Evolutionary conservation across 2,329 filamentous ascomycete species (phyloP), one percentile per base, ranked within the genome.

Genomic region (Fusarium lateritium): DNA sequence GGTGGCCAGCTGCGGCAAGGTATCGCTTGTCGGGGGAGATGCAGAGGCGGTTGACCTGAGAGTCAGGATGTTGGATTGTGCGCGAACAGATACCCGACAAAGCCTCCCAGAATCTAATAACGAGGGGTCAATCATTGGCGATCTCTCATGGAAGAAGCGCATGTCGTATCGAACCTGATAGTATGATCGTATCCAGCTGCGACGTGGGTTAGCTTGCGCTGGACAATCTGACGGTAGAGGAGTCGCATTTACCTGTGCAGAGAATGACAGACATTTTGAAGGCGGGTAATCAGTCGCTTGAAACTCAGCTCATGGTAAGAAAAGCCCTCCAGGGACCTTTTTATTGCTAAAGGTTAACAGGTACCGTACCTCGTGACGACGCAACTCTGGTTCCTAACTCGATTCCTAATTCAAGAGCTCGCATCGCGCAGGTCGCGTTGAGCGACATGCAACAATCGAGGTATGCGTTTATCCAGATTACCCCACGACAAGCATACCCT

Each of bases 21-120:
- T 92, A 98, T 67, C 95, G 92, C 82, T 99, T 99, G 83, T 99
- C 96, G 67, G 96, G 96, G 14, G 96, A 98, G 76, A 99, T 99
- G 81, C 95, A 98, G 49, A 99, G 91, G 43, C 96, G 93, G 82
- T 99, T 99, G 73, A 99, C 96, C 81, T 99, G 96, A 11, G 95
- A 98, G 81, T 99, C 96, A 4, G 96, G 94, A 77, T 99, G 95
- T 74, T 98, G 96, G 73, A 99, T 98, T 22, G 96, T 99, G 70
- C 96, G 93, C 42, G 94, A 98, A 83, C 96, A 99, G 75, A 99
- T 98, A 55, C 96, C 96, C 13, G 94, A 98, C 57, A 99, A 88
- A 2, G 96, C 96, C 82, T 99, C 96, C 96, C 96, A 99, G 84
- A 99, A 99, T 70, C 94, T 97, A 22, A 13, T 44, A 28, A 24